phyloP scores from a whole-genome alignment of 2,329 filamentous ascomycete species.

The Bipolaris zeicola region DNA sequence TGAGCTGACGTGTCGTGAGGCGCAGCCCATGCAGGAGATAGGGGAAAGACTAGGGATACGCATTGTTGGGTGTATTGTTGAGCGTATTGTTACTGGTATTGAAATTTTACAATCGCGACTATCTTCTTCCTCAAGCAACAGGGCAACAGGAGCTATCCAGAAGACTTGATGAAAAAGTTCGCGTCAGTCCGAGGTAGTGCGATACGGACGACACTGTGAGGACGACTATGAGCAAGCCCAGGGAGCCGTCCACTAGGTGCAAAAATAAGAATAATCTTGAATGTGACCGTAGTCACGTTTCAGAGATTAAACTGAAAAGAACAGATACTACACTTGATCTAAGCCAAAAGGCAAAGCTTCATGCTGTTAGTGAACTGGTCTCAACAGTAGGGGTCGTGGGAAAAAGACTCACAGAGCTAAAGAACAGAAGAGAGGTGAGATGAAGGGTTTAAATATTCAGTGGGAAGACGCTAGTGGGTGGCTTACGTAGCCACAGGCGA shows the following conservation, averaged over 20 bases:
- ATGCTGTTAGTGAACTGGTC: not conserved
- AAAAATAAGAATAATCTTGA: constrained; percentile 7
- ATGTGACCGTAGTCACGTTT: too few species aligned
- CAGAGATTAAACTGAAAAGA: constrained; percentile 3
- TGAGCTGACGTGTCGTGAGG: too few species aligned
- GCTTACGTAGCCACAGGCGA: not conserved
- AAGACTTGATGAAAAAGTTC: not conserved
- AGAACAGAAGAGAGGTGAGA: not conserved
- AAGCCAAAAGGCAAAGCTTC: constrained; percentile 1
- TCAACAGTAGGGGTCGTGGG: not conserved
- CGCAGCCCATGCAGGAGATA: too few species aligned
- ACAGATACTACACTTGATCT: too few species aligned
- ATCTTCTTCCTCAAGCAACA: too few species aligned
- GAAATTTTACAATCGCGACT: too few species aligned
- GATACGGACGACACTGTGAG: constrained; percentile 1
- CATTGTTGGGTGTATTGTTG: too few species aligned
- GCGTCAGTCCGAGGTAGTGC: constrained; percentile 1
- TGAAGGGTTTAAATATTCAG: not conserved
- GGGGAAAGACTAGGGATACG: too few species aligned
- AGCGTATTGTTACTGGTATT: too few species aligned
- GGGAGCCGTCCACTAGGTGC: not conserved
- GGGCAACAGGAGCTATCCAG: too few species aligned
- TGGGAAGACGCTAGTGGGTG: not conserved
- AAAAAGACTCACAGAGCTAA: not conserved
- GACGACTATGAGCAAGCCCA: constrained; percentile 2